Conservation (phyloP, 202 grass and related monocot species). For the Musa balbisiana region DNA sequence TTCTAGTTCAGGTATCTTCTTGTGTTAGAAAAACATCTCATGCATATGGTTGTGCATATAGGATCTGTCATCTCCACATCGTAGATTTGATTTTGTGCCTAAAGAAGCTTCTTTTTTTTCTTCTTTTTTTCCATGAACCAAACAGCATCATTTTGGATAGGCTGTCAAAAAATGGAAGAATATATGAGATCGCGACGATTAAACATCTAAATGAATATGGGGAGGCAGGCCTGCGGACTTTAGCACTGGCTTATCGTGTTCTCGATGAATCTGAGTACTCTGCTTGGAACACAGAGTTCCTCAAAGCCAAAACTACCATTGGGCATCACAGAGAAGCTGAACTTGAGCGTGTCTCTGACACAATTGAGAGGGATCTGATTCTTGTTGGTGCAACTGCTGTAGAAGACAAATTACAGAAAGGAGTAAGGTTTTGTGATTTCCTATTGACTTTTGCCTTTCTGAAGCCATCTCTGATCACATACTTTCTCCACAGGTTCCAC, state of each 20-base stretch:
- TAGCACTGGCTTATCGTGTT: constrained; percentile 75
- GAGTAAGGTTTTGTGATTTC: constrained; percentile 37
- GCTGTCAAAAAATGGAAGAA: constrained; percentile 78
- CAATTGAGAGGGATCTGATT: constrained; percentile 86
- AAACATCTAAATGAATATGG: constrained; percentile 86
- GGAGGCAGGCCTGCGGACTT: constrained; percentile 72
- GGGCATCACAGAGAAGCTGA: constrained; percentile 82
- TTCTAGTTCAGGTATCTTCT: background rate
- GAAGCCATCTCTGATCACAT: constrained; percentile 7
- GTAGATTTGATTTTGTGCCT: too few species aligned
- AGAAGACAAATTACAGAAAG: constrained; percentile 91
- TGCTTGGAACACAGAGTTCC: constrained; percentile 76
- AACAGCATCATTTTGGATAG: constrained; percentile 88
- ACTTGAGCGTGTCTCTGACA: constrained; percentile 67
- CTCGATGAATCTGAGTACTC: constrained; percentile 89
- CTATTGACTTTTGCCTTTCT: background rate
- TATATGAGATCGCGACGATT: constrained; percentile 58
- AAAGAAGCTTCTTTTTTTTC: too few species aligned
- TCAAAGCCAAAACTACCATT: constrained; percentile 77
- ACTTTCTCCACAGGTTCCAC: constrained; percentile 59
- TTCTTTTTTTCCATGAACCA: too few species aligned
- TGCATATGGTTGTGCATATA: constrained; percentile 1
- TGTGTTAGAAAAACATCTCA: background rate
- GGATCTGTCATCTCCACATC: too few species aligned
- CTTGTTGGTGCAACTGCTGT: constrained; percentile 91